These are phyloP conservation scores for Bimuria novae-zelandiae DNA, from an alignment of 2,329 filamentous ascomycete genomes.

Conservation along the genomic window DNA sequence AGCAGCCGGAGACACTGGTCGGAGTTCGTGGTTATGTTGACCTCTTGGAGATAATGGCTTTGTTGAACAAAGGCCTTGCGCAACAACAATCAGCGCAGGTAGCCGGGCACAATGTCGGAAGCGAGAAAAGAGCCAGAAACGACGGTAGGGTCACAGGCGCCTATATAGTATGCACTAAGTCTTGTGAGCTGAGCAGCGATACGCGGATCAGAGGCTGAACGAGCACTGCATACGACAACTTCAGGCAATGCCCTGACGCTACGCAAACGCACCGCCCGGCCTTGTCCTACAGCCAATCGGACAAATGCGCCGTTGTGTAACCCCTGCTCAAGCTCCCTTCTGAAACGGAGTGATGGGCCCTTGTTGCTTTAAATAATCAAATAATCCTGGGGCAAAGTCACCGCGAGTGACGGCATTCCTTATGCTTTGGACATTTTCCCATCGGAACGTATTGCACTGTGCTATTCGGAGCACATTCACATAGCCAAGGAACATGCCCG, in stretches of 20 bases:
- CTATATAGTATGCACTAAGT: conserved; percentile 2
- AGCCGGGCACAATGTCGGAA: neutral
- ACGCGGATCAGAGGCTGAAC: conserved; percentile 5
- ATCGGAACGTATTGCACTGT: neutral
- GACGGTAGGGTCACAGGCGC: neutral
- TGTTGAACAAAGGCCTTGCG: neutral
- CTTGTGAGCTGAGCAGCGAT: neutral
- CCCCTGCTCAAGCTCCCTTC: neutral
- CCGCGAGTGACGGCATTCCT: conserved; percentile 1
- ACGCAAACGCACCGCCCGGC: conserved; percentile 2
- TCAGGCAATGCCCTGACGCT: neutral
- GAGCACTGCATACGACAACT: neutral
- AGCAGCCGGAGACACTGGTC: neutral
- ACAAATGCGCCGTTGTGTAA: neutral
- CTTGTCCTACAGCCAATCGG: conserved; percentile 2
- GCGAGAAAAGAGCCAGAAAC: neutral
- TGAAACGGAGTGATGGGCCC: conserved; percentile 8
- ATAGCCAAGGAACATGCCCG: neutral
- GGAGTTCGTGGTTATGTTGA: conserved; percentile 7
- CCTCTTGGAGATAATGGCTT: too few species aligned
- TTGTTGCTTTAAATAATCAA: conserved; percentile 11
- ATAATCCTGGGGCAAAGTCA: conserved; percentile 1
- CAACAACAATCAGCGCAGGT: neutral
- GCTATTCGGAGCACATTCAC: neutral
- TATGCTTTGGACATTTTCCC: neutral